Base-by-base conservation (phyloP, 371 early-diverging fungal genomes). In the Mucor indicus region DNA sequence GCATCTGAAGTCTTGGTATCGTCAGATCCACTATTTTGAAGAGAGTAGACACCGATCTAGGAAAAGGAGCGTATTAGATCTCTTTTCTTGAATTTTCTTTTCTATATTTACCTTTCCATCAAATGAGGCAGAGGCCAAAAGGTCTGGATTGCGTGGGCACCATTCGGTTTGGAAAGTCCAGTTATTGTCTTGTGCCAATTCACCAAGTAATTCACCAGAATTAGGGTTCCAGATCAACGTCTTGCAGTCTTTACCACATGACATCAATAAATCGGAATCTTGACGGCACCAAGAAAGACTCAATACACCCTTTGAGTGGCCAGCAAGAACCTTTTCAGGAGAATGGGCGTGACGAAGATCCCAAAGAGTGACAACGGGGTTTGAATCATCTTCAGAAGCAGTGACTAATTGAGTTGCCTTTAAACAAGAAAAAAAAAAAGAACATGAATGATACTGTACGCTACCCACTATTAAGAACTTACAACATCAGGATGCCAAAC, bases 401-500 rank as follows among this genome's bases (percentile, higher is more conserved):
- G 46, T 53, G 16, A 54, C 32, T 16, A 57, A 24, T 40, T 62
- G 59, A 31, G 55, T 62, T n/a, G 60, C 55, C 55, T 44, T 55
- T 6, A 30, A 6, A 32, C 11, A 7, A 27, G 29, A 27, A 7
- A 38, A 29, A 45, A 16, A 9, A 39, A 23, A 21, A 16, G n/a
- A 15, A 32, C 19, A 11, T 36, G 25, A 37, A 39, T n/a, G n/a
- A n/a, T n/a, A n/a, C n/a, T n/a, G n/a, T n/a, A n/a, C n/a, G n/a
- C n/a, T n/a, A n/a, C n/a, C n/a, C n/a, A n/a, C n/a, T n/a, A 38
- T 16, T 13, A 9, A 36, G 13, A 41, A 15, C 79, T 49, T 82
- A 91, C 93, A 16, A 76, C 79, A 66, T 90, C 90, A 6, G 97
- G 97, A 67, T 96, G 91, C 98, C 98, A 98, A 2, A 91, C 89